Base-by-base conservation (phyloP, 2,329 filamentous ascomycete species). In the Cercospora sp. region DNA sequence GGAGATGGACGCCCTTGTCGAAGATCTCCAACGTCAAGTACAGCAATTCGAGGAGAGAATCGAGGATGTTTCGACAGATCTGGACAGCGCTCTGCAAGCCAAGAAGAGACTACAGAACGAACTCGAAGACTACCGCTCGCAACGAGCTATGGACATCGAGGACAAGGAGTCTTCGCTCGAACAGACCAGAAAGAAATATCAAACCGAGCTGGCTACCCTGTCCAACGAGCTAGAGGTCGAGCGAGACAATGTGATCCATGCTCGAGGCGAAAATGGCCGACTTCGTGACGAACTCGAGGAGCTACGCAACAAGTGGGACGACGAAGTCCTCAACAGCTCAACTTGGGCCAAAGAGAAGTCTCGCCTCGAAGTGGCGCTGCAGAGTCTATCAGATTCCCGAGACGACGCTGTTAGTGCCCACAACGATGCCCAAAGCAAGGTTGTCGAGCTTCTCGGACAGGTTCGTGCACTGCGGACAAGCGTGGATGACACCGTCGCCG, bases 321-420 rank as follows among this genome's bases (percentile, higher is more conserved):
- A 98, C 75, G 94, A 99, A 81, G 93, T 98, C 10, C 88, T 98
- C 74, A 98, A 98, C 82, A 97, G 93, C 80, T 97, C 93, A 16
- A 97, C 94, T 0, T 98, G 95, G 94, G 94, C 94, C 12, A 99
- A 99, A 83, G 94, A 99, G 82, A 98, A 98, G 84, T 87, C 93
- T 16, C 90, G 94, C 16, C 86, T 99, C 48, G 94, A 98, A 78
- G 89, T 93, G 68, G 96, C 93, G 5, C 85, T 99, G 64, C 89
- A 94, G 61, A 93, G 97, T 78, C 87, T 98, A 33, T 91, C 91
- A 10, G 90, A 92, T 60, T 97, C 93, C n/a, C 89, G 94, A 2
- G 94, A 99, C 72, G 95, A 99, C 79, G 94, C 95, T 9, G 91
- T 93, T 61, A 90, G 89, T 74, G 94, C 95, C 0, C 95, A 99